Base-by-base conservation (phyloP, 2,329 filamentous ascomycete genomes). In the Sporothrix brunneoviolacea region DNA sequence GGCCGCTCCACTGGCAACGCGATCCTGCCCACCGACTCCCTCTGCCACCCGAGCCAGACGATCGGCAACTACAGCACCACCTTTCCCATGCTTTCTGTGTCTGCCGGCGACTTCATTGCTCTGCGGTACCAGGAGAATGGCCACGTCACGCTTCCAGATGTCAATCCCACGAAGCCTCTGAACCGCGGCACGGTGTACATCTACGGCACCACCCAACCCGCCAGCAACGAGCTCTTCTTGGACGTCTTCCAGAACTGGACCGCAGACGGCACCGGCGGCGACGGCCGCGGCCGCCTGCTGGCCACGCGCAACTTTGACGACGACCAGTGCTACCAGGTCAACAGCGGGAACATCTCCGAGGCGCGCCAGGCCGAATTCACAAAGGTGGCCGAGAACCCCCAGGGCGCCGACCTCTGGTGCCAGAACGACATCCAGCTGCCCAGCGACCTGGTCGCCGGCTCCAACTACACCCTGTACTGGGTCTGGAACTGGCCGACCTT, bases 401-500 rank as follows among this genome's bases (percentile, higher is more conserved):
- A 75, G 65, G 79, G 77, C 22, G 67, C 68, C 40, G 79, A 84
- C 59, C 72, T 91, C 45, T 83, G 77, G 71, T 97, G 93, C 69
- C 91, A 96, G 67, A 83, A 83, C 32, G 83, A 93, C 62, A 71
- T 96, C 42, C 75, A 83, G 61, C 71, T 98, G 13, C 93, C 93
- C 0, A 62, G 72, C 5, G 77, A 86, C 58, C 71, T 81, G 41
- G 66, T 76, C n/a, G 65, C 73, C 9, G 81, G 82, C 39, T 77
- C 82, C 27, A 75, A 76, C 24, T 88, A 91, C 65, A 91, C 89
- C 3, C 69, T 95, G 46, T 95, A 95, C 73, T 97, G 91, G 91
- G 84, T 96, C 40, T 97, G 93, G 93, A 86, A 95, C 66, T 98
- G 90, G 88, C 84, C 85, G 3, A 83, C 80, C 13, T 72, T 81